phyloP scores from a whole-genome alignment of 1,284 basidiomycete genomes.

The Ceratobasidium sp. region DNA sequence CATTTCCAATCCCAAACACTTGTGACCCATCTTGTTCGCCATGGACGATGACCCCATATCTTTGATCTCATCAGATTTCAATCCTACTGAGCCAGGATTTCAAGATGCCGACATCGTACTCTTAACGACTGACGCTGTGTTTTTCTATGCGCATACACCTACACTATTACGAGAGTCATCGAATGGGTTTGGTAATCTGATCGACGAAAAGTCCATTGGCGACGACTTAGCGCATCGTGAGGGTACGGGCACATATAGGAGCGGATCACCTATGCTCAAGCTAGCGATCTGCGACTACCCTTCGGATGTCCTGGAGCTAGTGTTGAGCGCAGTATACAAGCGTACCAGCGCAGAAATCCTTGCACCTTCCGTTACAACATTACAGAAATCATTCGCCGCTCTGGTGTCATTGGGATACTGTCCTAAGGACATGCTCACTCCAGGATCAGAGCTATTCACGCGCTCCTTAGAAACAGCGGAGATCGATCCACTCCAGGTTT shows the following conservation, averaged over 20 bases:
- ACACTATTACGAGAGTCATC: slow-evolving; percentile 33
- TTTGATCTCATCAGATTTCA: neutral
- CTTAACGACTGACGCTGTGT: slow-evolving; percentile 44
- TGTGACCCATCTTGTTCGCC: neutral
- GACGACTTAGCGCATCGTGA: neutral
- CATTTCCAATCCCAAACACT: too few relatives aligned
- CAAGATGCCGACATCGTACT: slow-evolving; percentile 45
- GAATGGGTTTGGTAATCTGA: slow-evolving; percentile 41
- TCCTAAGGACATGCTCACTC: slow-evolving; percentile 1
- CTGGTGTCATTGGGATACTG: slow-evolving; percentile 39
- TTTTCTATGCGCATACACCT: slow-evolving; percentile 47
- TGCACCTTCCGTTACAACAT: slow-evolving; percentile 36
- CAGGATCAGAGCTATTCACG: slow-evolving; percentile 31
- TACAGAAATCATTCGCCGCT: slow-evolving; percentile 35
- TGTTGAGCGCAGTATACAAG: slow-evolving; percentile 47
- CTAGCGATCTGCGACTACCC: slow-evolving; percentile 38
- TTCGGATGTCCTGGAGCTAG: slow-evolving; percentile 45
- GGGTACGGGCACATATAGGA: neutral
- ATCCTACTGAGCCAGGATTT: neutral
- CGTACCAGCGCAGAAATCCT: slow-evolving; percentile 22
- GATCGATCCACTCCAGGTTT: slow-evolving; percentile 68
- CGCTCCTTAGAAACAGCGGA: slow-evolving; percentile 61
- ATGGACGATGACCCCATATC: slow-evolving; percentile 14
- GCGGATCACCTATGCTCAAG: neutral
- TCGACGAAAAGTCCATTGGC: neutral